Percentiles rank a stretch among this genome's conserved stretches.
Conservation (phyloP, 768 basidiomycete species). For the Termitomyces titanicus region DNA sequence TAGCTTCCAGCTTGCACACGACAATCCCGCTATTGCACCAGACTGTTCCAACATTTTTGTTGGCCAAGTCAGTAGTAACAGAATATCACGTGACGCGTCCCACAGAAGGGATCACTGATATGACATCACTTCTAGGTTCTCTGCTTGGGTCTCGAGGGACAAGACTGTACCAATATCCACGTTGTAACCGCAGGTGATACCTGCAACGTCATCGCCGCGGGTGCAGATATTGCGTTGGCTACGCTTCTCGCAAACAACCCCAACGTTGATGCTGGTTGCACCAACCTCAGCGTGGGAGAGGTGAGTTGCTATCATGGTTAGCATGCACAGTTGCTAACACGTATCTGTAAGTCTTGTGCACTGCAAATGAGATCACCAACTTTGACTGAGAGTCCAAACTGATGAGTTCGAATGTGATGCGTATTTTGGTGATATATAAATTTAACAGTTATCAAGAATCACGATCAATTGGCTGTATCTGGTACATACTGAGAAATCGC, state of each 20-base stretch:
- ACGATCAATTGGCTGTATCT: background rate
- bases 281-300: constrained; percentile 58
- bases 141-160: constrained; percentile 60
- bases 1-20: constrained; percentile 60
- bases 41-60: constrained; percentile 52
- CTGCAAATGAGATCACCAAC: background rate
- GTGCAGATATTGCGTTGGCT: constrained; percentile 37
- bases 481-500: background rate
- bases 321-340: background rate
- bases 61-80: constrained; percentile 36
- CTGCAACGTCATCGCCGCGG: constrained; percentile 40
- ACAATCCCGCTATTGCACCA: constrained; percentile 38
- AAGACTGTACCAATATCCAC: constrained; percentile 40
- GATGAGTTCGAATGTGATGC: background rate
- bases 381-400: background rate
- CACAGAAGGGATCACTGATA: background rate
- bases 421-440: background rate
- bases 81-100: background rate
- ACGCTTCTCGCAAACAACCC: constrained; percentile 62
- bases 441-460: background rate
- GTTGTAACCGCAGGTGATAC: constrained; percentile 45
- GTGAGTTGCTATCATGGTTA: constrained; percentile 26
- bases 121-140: constrained; percentile 25
- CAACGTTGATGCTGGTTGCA: constrained; percentile 48
- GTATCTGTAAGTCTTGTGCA: constrained; percentile 10